A percentile compares a stretch with the other conserved stretches of the same genome.
Conservation (phyloP, 441 rosid genomes). For the Pelargonium cotyledonis region DNA sequence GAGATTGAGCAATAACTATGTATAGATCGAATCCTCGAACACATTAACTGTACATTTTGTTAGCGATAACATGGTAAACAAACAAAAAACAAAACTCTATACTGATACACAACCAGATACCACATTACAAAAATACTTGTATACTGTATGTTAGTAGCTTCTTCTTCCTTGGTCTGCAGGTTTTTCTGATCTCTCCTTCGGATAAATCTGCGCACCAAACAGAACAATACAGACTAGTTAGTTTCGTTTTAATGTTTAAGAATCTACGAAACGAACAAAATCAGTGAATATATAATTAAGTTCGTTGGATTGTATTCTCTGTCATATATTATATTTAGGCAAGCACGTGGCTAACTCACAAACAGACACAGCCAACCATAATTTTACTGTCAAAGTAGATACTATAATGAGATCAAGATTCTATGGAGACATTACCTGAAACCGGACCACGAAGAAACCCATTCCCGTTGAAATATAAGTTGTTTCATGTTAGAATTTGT, state of each 20-base stretch:
- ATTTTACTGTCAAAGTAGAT: not conserved
- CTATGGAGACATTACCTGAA: constrained; percentile 23
- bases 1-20: too few relatives aligned
- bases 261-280: not conserved
- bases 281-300: not conserved
- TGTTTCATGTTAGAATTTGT: not conserved
- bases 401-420: not conserved
- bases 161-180: constrained; percentile 13
- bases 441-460: constrained; percentile 16
- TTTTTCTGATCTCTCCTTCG: constrained; percentile 18
- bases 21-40: too few relatives aligned
- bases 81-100: too few relatives aligned
- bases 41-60: too few relatives aligned
- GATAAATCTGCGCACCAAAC: constrained; percentile 23
- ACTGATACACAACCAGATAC: too few relatives aligned
- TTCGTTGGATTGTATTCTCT: not conserved
- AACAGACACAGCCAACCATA: constrained; percentile 1
- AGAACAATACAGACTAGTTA: constrained; percentile 11
- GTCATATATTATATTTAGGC: not conserved
- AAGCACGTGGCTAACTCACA: not conserved
- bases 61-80: too few relatives aligned
- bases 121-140: too few relatives aligned
- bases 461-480: not conserved
- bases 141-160: not conserved
- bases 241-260: constrained; percentile 3